A percentile compares a stretch with the other conserved stretches of the same genome.
Evolutionary conservation across 306 rosid species (phyloP).

Genomic region (Acacia melanoxylon): DNA sequence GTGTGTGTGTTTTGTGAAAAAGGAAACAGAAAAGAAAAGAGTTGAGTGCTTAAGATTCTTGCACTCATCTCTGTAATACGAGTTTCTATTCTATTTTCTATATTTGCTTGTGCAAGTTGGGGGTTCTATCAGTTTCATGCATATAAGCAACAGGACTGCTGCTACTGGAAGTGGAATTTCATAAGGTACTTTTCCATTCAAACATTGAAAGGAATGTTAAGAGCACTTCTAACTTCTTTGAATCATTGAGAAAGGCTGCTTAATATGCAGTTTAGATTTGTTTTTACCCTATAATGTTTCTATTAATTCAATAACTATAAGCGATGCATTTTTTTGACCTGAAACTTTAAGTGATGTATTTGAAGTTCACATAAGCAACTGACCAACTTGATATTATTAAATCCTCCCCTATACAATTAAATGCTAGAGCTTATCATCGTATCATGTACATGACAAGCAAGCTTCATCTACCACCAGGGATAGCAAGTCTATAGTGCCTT

Average conservation of each 20-base stretch:
- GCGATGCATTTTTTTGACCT: neutral
- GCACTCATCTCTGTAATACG: neutral
- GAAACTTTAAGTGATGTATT: slow-evolving; percentile 10
- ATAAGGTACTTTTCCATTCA: neutral
- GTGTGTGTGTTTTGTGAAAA: neutral
- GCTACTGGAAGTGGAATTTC: neutral
- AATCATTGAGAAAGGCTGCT: neutral
- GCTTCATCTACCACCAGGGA: neutral
- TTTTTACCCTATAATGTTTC: slow-evolving; percentile 1
- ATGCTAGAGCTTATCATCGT: slow-evolving; percentile 12
- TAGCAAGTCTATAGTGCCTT: slow-evolving; percentile 12
- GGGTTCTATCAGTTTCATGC: neutral
- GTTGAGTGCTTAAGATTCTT: neutral
- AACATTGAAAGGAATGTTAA: slow-evolving; percentile 19
- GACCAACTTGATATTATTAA: slow-evolving; percentile 17
- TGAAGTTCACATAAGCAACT: neutral
- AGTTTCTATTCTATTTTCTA: neutral
- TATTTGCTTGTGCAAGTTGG: neutral
- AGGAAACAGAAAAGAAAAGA: neutral
- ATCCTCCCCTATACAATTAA: slow-evolving; percentile 2
- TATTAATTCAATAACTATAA: neutral
- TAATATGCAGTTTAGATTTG: slow-evolving; percentile 8
- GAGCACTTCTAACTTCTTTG: slow-evolving; percentile 11
- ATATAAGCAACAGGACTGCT: neutral
- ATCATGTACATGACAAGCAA: slow-evolving; percentile 18